Evolutionary conservation across 2,329 filamentous ascomycete genomes (phyloP).

Genomic region (Alternaria ethzedia): DNA sequence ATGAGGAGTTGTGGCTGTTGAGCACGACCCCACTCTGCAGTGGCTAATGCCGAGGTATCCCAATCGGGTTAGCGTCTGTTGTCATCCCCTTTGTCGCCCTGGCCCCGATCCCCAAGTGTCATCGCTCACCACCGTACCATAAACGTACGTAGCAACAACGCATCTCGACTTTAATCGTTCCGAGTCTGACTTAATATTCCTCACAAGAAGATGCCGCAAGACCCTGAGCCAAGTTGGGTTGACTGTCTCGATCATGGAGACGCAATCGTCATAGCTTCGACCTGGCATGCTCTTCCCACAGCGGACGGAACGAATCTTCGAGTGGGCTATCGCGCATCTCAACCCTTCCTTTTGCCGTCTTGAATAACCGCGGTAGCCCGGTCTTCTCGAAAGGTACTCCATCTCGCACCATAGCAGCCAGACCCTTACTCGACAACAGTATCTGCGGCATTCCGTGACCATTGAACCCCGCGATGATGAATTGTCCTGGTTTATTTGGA

Average conservation of each 20-base stretch:
- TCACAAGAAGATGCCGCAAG: too few species aligned
- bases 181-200: neutral
- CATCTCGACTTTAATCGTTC: neutral
- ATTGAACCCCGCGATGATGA: neutral
- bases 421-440: neutral
- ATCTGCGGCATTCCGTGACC: neutral
- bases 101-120: neutral
- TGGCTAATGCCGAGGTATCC: neutral
- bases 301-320: neutral
- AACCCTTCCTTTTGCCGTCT: neutral
- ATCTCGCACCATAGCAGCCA: neutral
- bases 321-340: neutral
- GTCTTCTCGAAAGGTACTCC: neutral
- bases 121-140: neutral
- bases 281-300: neutral
- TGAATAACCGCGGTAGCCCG: neutral
- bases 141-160: neutral
- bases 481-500: neutral
- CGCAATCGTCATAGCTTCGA: neutral
- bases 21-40: neutral
- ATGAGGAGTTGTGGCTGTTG: neutral
- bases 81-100: neutral
- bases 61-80: neutral
- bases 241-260: neutral
- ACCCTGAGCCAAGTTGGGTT: neutral